Conservation (phyloP, 805 yeast genomes). For the Pichia exigua region DNA sequence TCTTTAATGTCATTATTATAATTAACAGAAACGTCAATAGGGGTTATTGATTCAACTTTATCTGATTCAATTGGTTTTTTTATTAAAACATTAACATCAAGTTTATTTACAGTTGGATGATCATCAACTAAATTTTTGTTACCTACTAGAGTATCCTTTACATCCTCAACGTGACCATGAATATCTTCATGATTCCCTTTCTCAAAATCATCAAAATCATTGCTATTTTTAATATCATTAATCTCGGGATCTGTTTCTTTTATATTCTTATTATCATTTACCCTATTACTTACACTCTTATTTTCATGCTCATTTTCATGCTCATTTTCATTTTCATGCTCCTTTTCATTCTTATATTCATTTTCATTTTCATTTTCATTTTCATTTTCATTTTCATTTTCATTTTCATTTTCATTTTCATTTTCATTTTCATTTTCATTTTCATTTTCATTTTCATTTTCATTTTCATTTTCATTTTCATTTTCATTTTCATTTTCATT, state of each 20-base stretch:
- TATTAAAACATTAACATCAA: not conserved
- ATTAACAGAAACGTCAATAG: not conserved
- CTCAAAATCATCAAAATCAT: not conserved
- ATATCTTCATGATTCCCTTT: not conserved
- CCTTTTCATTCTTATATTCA: not conserved
- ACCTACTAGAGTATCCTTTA: not conserved
- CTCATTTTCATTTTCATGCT: not conserved
- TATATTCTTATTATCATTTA: not conserved
- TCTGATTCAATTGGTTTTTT: not conserved
- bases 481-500: not conserved
- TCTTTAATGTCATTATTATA: not conserved
- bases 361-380: not conserved
- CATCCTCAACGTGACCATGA: not conserved
- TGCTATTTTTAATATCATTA: not conserved
- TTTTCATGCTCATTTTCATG: not conserved
- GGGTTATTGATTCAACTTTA: not conserved
- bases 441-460: not conserved
- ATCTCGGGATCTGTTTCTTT: not conserved
- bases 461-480: not conserved
- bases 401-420: not conserved
- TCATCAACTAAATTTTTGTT: not conserved
- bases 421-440: not conserved
- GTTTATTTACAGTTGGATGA: not conserved
- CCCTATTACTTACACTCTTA: not conserved
- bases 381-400: not conserved